Evolutionary conservation across 2,329 filamentous ascomycete species (phyloP), one percentile per base, ranked within the genome.

Genomic region (Diaporthe sp.): DNA sequence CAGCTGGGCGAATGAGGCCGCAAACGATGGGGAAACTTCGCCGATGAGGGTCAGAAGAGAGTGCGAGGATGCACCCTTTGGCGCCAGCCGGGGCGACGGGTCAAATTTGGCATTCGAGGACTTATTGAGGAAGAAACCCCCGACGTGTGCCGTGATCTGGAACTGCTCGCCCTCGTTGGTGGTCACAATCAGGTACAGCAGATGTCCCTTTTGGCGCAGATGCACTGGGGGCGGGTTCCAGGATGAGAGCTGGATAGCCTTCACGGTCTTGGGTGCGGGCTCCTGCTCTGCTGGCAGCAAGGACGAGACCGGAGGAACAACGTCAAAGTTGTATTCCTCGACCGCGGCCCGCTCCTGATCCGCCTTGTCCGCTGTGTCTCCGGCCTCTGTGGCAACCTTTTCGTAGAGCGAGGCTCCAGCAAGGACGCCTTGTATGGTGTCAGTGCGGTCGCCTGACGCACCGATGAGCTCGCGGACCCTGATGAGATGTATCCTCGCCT

Each of bases 171-270:
- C 96, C 84, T 99, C 97, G 79, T 95, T 96, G 73, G 96, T 98
- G 22, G 93, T 96, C 56, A 97, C 89, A 76, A 95, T 89, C 27
- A 99, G 89, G 84, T 99, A 99, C 65, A 99, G 89, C 73, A 99
- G 87, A 83, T 99, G 97, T 30, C 97, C 97, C 81, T 94, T 95
- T 81, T 97, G 95, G 77, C 96, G 92, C 70, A 98, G 90, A 81
- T 97, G 92, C 82, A 96, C 95, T 61, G 97, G 97, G 53, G 96
- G 96, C 50, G 97, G 97, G 85, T 98, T 98, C 97, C 97, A 99
- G 8, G 95, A 89, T 19, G 97, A 98, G 39, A 99, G 87, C 39
- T 94, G 92, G 70, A 99, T 91, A 19, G 92, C 91, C 86, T 98
- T 98, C 78, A 99, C 89, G 0, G 96, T 98, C 88, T 96, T 98